phyloP scores from a whole-genome alignment of 805 yeast genomes.

The Sugiyamaella qingdaonensis region DNA sequence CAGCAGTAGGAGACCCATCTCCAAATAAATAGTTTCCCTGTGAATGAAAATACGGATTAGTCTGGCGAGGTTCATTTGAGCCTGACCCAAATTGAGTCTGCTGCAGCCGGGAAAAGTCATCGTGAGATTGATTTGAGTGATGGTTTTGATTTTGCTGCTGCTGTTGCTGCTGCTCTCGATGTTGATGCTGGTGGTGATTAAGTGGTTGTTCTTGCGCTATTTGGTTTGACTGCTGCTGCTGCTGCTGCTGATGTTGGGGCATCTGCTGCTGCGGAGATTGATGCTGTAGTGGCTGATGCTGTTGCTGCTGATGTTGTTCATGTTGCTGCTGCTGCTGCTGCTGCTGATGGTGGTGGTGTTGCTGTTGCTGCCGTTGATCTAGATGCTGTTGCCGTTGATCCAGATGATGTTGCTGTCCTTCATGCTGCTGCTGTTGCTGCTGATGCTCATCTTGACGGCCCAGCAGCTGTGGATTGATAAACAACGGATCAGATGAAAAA shows the following conservation, averaged over 20 bases:
- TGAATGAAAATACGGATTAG: not conserved
- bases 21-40: not conserved
- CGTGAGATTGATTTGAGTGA: not conserved
- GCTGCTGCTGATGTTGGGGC: not conserved
- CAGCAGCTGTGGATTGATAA: slow-evolving; percentile 26
- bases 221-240: not conserved
- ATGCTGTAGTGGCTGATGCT: slow-evolving; percentile 31
- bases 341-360: slow-evolving; percentile 3
- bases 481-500: slow-evolving; percentile 27
- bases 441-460: slow-evolving; percentile 11
- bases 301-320: slow-evolving; percentile 16
- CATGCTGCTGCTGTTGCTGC: slow-evolving; percentile 5
- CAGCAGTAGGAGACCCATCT: slow-evolving; percentile 1
- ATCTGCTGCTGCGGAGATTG: not conserved
- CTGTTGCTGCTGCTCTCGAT: not conserved
- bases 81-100: too few relatives aligned
- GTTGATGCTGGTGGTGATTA: slow-evolving; percentile 24
- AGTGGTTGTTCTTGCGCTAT: not conserved
- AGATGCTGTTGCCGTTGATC: slow-evolving; percentile 3
- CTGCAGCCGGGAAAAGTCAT: not conserved
- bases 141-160: not conserved
- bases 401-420: not conserved
- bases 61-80: not conserved
- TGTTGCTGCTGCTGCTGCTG: slow-evolving; percentile 14
- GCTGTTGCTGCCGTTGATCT: slow-evolving; percentile 6